Percentiles rank a stretch among this genome's conserved stretches.
Conservation (phyloP, 345 rosid genomes). For the Populus tremula region DNA sequence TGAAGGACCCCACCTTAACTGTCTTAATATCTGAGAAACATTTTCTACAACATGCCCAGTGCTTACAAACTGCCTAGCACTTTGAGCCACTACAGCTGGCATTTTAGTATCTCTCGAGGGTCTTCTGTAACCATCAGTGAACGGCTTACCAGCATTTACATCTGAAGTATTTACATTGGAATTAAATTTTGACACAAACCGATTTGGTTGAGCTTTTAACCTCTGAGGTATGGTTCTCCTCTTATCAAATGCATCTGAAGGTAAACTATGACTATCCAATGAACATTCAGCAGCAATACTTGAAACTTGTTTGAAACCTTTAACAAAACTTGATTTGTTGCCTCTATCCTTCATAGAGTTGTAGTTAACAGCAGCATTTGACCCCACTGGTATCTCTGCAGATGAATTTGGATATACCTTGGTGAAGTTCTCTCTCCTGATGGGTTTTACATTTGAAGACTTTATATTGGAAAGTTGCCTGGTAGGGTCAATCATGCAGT, state of each 20-base stretch:
- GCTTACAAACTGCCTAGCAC: conserved; percentile 41
- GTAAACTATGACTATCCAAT: conserved; percentile 21
- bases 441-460: conserved; percentile 49
- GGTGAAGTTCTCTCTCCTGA: conserved; percentile 49
- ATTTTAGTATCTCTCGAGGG: conserved; percentile 44
- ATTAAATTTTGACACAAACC: conserved; percentile 33
- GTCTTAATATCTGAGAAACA: conserved; percentile 49
- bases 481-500: conserved; percentile 59
- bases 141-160: conserved; percentile 32
- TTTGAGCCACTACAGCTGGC: conserved; percentile 32
- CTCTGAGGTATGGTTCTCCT: conserved; percentile 44
- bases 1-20: conserved; percentile 68
- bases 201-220: conserved; percentile 37
- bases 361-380: conserved; percentile 31
- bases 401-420: conserved; percentile 55
- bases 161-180: conserved; percentile 34
- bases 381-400: conserved; percentile 32
- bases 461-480: conserved; percentile 45
- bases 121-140: conserved; percentile 34
- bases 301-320: conserved; percentile 48
- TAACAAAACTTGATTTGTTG: conserved; percentile 35
- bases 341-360: conserved; percentile 42
- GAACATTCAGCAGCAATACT: conserved; percentile 32
- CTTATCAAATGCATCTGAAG: conserved; percentile 37
- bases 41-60: conserved; percentile 47